These are phyloP conservation scores for Fusarium cicatricum DNA, from an alignment of 2,329 filamentous ascomycete genomes.

Conservation along the genomic window DNA sequence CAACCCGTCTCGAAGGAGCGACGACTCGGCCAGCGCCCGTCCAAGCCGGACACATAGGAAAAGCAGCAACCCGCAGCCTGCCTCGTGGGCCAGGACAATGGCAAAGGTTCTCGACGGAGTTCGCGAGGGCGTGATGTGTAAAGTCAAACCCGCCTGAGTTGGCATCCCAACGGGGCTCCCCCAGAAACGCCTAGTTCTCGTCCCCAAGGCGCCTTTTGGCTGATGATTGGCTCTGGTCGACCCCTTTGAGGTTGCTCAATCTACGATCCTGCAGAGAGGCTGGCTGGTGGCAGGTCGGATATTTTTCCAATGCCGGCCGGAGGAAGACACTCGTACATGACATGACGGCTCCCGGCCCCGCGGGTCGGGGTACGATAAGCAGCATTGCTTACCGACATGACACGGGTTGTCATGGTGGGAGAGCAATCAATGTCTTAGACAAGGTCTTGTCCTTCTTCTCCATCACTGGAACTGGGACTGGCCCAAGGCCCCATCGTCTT, in stretches of 20 bases:
- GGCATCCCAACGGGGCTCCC: constrained; percentile 5
- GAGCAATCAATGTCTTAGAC: constrained; percentile 31
- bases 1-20: constrained; percentile 6
- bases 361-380: constrained; percentile 25
- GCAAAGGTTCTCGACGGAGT: constrained; percentile 5
- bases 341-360: constrained; percentile 26
- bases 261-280: constrained; percentile 27
- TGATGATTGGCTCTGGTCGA: constrained; percentile 1
- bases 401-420: constrained; percentile 14
- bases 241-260: constrained; percentile 17
- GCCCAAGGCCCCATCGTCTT: constrained; percentile 7
- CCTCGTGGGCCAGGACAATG: constrained; percentile 3
- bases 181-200: not conserved
- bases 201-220: not conserved
- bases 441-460: constrained; percentile 8
- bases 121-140: constrained; percentile 6
- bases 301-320: constrained; percentile 24
- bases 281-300: constrained; percentile 26
- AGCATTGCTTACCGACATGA: not conserved
- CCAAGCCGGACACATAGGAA: constrained; percentile 3
- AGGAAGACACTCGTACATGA: not conserved
- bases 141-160: constrained; percentile 13
- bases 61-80: constrained; percentile 15
- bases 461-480: constrained; percentile 14
- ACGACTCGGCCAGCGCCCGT: constrained; percentile 7